Base-by-base conservation (phyloP, 768 basidiomycete species). In the Auriscalpium microsporum region DNA sequence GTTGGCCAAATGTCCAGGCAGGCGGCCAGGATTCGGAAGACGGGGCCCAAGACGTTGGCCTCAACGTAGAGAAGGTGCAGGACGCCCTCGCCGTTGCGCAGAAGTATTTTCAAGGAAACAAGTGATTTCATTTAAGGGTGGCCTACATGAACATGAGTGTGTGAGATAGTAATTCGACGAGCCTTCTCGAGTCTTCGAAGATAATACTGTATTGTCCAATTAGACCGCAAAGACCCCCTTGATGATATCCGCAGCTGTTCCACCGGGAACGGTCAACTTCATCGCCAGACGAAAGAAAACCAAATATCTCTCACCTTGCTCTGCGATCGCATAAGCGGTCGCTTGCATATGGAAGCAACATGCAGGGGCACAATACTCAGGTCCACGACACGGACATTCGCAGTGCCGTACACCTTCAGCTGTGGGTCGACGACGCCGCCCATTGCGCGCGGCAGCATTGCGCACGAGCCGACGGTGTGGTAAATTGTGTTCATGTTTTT, bases 21-120 rank as follows among this genome's bases (percentile, higher is more conserved):
- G 96, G 96, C 53, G 96, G 96, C 11, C 96, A 94, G 71, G n/a
- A n/a, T n/a, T n/a, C n/a, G 71, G 91, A 91, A 56, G 96, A 98
- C 38, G 79, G 81, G 54, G 87, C 88, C 2, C 92, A 94, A 65
- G 96, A 96, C 23, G 83, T 95, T 13, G 96, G 96, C 34, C 71
- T 75, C 4, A 77, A 90, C 58, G 68, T 78, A 1, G 70, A 69
- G 23, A 84, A 79, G 69, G 71, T 92, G 2, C 71, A 77, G 14
- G 89, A 87, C 56, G 94, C 90, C 1, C 62, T 92, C 17, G 65
- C 63, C 54, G 73, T 75, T 21, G 91, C 89, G 4, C 71, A 72
- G 50, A 45, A 44, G 10, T 56, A 60, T 45, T 17, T 61, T 10
- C 21, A 55, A 7, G 45, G 58, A 7, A 53, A 13, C 35, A 60